Evolutionary conservation across 345 rosid genomes (phyloP).

Genomic region (Aegle marmelos): DNA sequence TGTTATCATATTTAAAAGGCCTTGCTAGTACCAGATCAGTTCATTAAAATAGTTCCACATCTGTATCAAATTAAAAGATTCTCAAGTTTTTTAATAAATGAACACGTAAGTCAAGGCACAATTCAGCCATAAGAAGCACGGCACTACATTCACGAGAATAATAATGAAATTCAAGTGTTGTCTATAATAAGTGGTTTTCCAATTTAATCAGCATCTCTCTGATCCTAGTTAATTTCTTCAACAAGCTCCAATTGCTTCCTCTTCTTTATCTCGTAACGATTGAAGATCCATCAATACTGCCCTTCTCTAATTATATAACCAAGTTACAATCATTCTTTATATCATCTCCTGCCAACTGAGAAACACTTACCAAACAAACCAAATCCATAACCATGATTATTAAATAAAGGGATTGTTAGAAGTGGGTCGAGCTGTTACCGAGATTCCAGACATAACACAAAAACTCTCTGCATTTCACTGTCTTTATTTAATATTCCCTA

Average conservation of each 20-base stretch:
- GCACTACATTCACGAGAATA: neutral
- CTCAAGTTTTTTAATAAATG: neutral
- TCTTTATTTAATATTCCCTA: neutral
- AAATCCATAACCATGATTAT: neutral
- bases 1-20: neutral
- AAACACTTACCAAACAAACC: neutral
- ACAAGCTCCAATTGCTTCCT: too few species aligned
- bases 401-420: neutral
- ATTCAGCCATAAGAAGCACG: neutral
- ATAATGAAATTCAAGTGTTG: neutral
- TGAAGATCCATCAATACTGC: too few species aligned
- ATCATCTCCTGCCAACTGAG: neutral
- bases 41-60: neutral
- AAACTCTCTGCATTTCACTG: neutral
- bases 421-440: conserved; percentile 20
- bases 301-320: neutral
- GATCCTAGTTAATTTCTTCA: neutral
- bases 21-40: neutral
- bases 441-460: conserved; percentile 2
- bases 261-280: neutral
- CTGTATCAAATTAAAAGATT: neutral
- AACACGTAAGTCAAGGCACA: neutral
- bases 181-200: neutral
- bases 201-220: neutral
- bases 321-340: neutral